Evolutionary conservation across 2,329 filamentous ascomycete species (phyloP).

Genomic region (Chrysoporthe deuterocubensis): DNA sequence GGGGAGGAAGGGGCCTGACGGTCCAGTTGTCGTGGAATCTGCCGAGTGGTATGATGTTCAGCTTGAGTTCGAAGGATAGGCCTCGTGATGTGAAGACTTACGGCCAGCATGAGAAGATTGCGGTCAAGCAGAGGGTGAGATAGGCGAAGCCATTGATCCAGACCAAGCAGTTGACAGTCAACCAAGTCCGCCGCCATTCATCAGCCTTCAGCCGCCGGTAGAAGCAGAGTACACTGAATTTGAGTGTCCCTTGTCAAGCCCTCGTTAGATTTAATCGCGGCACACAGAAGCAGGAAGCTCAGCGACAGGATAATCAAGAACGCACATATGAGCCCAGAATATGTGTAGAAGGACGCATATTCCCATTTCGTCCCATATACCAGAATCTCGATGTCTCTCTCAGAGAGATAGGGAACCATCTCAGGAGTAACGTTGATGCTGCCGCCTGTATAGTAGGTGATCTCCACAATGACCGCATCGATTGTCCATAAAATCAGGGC

Average conservation of each 20-base stretch:
- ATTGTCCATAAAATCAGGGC: conserved; percentile 33
- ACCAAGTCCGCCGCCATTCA: conserved; percentile 24
- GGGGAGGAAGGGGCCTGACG: conserved; percentile 31
- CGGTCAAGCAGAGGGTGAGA: conserved; percentile 23
- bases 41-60: neutral
- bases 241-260: conserved; percentile 31
- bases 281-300: neutral
- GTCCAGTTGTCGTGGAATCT: conserved; percentile 33
- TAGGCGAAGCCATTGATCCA: conserved; percentile 32
- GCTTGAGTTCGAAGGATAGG: neutral
- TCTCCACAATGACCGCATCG: conserved; percentile 32
- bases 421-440: conserved; percentile 33
- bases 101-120: conserved; percentile 18
- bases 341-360: conserved; percentile 35
- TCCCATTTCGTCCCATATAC: conserved; percentile 34
- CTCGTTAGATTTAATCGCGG: neutral
- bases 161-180: conserved; percentile 30
- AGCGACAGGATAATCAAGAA: neutral
- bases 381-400: conserved; percentile 32
- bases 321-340: conserved; percentile 35
- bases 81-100: neutral
- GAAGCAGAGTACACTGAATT: conserved; percentile 36
- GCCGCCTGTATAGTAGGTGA: conserved; percentile 34
- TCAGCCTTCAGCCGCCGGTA: conserved; percentile 35
- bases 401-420: conserved; percentile 25